These are phyloP conservation scores for Hypholoma fasciculare DNA, from an alignment of 768 basidiomycete species.

Conservation along the genomic window DNA sequence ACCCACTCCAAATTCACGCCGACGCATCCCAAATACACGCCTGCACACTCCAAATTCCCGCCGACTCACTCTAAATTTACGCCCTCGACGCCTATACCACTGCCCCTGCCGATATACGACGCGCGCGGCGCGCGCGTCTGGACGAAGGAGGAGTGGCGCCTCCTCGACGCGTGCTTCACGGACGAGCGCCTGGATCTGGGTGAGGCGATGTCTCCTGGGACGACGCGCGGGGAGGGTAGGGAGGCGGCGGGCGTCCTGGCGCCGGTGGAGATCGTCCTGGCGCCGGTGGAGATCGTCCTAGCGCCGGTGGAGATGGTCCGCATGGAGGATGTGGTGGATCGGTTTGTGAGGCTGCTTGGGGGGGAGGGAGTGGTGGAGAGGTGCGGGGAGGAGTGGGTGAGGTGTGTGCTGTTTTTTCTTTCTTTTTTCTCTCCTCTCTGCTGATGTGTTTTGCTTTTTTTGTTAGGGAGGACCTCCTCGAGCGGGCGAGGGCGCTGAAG, in stretches of 20 bases:
- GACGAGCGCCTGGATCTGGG: conserved; percentile 51
- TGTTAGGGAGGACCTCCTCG: conserved; percentile 53
- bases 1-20: no score
- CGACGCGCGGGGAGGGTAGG: conserved; percentile 8
- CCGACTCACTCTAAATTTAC: no score
- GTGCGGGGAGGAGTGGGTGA: conserved; percentile 56
- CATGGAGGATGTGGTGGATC: conserved; percentile 56
- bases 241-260: conserved; percentile 42
- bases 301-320: conserved; percentile 55
- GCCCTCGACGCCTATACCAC: background rate
- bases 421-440: no score
- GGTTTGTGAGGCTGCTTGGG: conserved; percentile 54
- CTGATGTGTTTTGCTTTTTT: background rate
- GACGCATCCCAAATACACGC: no score
- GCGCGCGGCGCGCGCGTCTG: conserved; percentile 39
- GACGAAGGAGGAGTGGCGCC: conserved; percentile 80
- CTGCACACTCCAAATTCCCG: no score
- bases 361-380: conserved; percentile 36
- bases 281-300: conserved; percentile 47
- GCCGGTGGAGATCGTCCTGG: conserved; percentile 56
- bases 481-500: conserved; percentile 55
- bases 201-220: conserved; percentile 33
- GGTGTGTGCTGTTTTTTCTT: conserved; percentile 38
- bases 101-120: background rate
- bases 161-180: conserved; percentile 76